A percentile compares a stretch with the other conserved stretches of the same genome.
These are phyloP conservation scores for Trichoderma sp. DNA, from an alignment of 2,329 filamentous ascomycete species.

Conservation along the genomic window DNA sequence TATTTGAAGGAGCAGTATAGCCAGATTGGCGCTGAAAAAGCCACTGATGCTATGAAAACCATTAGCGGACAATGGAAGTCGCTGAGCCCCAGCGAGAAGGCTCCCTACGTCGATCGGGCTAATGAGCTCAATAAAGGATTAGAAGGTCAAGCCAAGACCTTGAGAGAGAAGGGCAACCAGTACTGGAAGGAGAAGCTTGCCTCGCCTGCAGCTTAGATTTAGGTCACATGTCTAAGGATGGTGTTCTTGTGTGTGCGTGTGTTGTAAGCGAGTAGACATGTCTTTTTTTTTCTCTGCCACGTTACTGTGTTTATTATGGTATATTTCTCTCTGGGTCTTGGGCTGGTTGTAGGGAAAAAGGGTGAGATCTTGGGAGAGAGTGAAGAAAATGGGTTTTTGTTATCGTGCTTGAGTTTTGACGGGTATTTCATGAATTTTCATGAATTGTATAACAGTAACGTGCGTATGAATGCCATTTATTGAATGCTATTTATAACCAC, in stretches of 20 bases:
- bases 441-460: neutral
- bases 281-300: neutral
- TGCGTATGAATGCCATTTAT: neutral
- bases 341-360: neutral
- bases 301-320: neutral
- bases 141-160: conserved; percentile 28
- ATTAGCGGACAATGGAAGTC: conserved; percentile 44
- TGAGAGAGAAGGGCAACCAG: conserved; percentile 28
- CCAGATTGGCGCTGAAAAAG: conserved; percentile 26
- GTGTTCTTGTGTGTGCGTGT: neutral
- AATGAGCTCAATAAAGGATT: conserved; percentile 22
- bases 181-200: conserved; percentile 24
- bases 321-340: neutral
- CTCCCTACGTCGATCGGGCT: conserved; percentile 38
- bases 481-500: neutral
- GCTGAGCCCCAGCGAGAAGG: conserved; percentile 42
- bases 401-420: neutral
- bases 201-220: neutral
- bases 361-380: neutral
- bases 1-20: conserved; percentile 42
- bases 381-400: neutral
- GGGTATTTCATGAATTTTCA: neutral
- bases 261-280: neutral
- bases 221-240: neutral
- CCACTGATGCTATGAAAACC: conserved; percentile 26